Evolutionary conservation across 2,329 filamentous ascomycete genomes (phyloP), one percentile per base, ranked within the genome.

Genomic region (Aureobasidium sp.): DNA sequence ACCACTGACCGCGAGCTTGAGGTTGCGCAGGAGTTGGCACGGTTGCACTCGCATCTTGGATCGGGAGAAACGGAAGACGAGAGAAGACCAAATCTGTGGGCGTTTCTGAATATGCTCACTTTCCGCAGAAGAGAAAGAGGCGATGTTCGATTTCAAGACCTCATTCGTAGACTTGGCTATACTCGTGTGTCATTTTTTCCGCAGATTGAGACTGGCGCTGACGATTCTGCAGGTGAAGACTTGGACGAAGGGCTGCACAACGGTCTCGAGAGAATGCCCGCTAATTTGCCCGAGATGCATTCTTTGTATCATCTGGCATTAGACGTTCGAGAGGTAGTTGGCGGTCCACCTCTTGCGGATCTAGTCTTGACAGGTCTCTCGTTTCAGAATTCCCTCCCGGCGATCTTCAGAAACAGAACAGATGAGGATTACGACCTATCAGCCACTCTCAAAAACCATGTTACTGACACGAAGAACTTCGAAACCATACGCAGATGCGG

Each of bases 311-410:
- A 54, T 27, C 41, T 54, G 3, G 21, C 40, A 17, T 12, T 25
- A 1, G 24, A 54, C 16, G 51, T 54, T 2, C 51, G 40, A 17
- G 17, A 11, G 14, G 41, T 48, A 10, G 41, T 54, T 6, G 41
- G 41, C n/a, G 51, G 51, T 4, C 8, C 7, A n/a, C 24, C 51
- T 5, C 12, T 54, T n/a, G 19, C 3, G 7, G 14, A 19, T 35
- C 5, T 47, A 14, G 42, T 27, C 12, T 21, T 35, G n/a, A 35
- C 21, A 10, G 14, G 30, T n/a, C 8, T 24, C 30, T 19, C 25
- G 35, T 30, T 24, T 29, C 29, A 47, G 30, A 25, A 5, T 10
- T 2, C 2, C 11, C 17, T 34, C 17, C 27, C 27, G 2, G 11
- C 17, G 3, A 16, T 1, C 7, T 11, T n/a, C 3, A 11, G 12